Evolutionary conservation across 805 yeast genomes (phyloP).

Genomic region (Saturnispora saitoi): DNA sequence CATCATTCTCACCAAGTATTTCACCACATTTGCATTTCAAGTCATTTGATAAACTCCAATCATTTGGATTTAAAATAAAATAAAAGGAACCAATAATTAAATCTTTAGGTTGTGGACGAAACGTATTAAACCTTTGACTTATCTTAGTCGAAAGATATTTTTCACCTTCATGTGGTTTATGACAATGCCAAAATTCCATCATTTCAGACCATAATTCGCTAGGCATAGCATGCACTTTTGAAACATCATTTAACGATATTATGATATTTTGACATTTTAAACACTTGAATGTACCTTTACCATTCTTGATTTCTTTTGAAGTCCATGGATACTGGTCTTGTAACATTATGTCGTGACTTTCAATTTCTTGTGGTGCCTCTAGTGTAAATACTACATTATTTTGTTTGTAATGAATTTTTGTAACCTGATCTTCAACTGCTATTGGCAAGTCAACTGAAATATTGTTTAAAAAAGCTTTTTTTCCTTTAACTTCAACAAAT

Average conservation of each 20-base stretch:
- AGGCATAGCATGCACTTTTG: slow-evolving; percentile 58
- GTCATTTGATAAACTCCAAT: slow-evolving; percentile 12
- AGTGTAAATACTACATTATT: not conserved
- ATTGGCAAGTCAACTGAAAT: slow-evolving; percentile 1
- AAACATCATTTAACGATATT: slow-evolving; percentile 27
- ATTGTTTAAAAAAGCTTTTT: not conserved
- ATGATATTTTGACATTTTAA: slow-evolving; percentile 12
- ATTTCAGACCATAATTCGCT: slow-evolving; percentile 90
- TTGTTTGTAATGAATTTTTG: not conserved
- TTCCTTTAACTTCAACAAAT: not conserved
- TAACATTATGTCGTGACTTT: slow-evolving; percentile 1
- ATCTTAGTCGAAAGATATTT: slow-evolving; percentile 9
- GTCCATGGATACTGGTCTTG: slow-evolving; percentile 23
- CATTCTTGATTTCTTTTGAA: slow-evolving; percentile 10
- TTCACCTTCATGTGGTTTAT: slow-evolving; percentile 44
- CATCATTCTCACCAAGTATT: slow-evolving; percentile 34
- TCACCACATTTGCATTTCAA: slow-evolving; percentile 34
- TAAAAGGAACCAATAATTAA: slow-evolving; percentile 53
- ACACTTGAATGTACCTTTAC: slow-evolving; percentile 14
- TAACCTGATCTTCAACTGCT: not conserved
- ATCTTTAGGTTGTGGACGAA: slow-evolving; percentile 36
- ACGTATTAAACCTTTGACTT: slow-evolving; percentile 30
- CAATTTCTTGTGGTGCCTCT: not conserved
- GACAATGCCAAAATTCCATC: slow-evolving; percentile 98
- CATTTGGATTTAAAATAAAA: slow-evolving; percentile 31